Evolutionary conservation across 1,139 yeast genomes (phyloP).

Genomic region (Yamadazyma sp.): DNA sequence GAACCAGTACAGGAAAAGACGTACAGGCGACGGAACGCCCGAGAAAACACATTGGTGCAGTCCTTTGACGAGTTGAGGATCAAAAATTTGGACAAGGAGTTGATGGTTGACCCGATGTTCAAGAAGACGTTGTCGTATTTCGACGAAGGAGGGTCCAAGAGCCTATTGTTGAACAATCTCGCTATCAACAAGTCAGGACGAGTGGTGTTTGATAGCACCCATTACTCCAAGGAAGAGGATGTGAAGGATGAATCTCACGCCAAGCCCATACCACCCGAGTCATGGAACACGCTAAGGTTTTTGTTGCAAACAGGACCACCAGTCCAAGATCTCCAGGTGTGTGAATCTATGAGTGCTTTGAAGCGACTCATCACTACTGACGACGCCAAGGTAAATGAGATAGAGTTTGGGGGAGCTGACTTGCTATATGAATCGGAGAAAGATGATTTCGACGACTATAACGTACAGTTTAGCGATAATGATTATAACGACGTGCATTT

Average conservation of each 20-base stretch:
- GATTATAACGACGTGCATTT: slow-evolving; percentile 29
- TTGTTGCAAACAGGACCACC: slow-evolving; percentile 27
- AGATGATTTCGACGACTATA: slow-evolving; percentile 24
- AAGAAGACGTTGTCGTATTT: slow-evolving; percentile 88
- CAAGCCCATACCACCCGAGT: slow-evolving; percentile 5
- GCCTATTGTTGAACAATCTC: slow-evolving; percentile 72
- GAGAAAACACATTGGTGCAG: slow-evolving; percentile 45
- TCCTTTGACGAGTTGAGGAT: slow-evolving; percentile 61
- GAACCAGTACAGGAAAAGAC: slow-evolving; percentile 12
- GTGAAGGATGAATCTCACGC: not conserved
- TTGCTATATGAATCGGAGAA: slow-evolving; percentile 16
- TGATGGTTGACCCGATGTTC: slow-evolving; percentile 83
- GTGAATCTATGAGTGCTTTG: slow-evolving; percentile 63
- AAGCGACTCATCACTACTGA: slow-evolving; percentile 44
- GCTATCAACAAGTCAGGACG: slow-evolving; percentile 56
- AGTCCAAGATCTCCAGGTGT: slow-evolving; percentile 45
- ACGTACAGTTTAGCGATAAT: slow-evolving; percentile 15
- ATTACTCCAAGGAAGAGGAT: slow-evolving; percentile 6
- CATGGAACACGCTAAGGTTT: slow-evolving; percentile 19
- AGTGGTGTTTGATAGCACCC: slow-evolving; percentile 54
- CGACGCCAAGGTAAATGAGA: not conserved
- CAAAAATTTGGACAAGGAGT: slow-evolving; percentile 72
- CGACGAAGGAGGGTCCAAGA: slow-evolving; percentile 94
- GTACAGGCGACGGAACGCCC: slow-evolving; percentile 32
- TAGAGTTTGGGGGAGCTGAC: slow-evolving; percentile 32